Evolutionary conservation across 352 stramenopile species (phyloP).

Genomic region (Halophytophthora batemanensis): DNA sequence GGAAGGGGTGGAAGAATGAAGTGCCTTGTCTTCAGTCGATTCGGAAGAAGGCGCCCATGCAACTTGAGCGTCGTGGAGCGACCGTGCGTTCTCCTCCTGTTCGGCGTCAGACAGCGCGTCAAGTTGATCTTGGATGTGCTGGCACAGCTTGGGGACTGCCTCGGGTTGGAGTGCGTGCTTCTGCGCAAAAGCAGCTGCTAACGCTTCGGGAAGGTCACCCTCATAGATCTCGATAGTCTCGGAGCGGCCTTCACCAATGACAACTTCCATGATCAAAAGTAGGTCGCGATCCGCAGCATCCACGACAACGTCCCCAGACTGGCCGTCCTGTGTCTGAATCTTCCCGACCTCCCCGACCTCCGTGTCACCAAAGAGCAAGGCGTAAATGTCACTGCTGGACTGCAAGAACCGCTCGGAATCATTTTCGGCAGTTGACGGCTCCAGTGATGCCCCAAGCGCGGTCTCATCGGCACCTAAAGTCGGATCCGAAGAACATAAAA

Average conservation of each 20-base stretch:
- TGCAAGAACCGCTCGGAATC: constrained; percentile 1
- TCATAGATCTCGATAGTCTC: constrained; percentile 71
- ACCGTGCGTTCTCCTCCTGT: constrained; percentile 11
- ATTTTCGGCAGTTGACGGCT: constrained; percentile 3
- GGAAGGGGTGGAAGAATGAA: background rate
- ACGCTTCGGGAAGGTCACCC: constrained; percentile 37
- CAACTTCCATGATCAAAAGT: constrained; percentile 71
- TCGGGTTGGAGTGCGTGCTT: constrained; percentile 49
- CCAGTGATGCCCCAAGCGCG: constrained; percentile 8
- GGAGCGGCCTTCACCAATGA: constrained; percentile 63
- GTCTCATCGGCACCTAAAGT: constrained; percentile 1
- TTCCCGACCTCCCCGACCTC: background rate
- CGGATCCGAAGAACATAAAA: constrained; percentile 6
- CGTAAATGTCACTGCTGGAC: constrained; percentile 1
- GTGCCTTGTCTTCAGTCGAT: constrained; percentile 3
- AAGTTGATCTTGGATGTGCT: constrained; percentile 62
- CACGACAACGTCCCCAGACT: background rate
- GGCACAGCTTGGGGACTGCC: constrained; percentile 45
- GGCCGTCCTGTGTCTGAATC: background rate
- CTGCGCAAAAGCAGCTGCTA: constrained; percentile 49
- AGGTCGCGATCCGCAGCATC: constrained; percentile 30
- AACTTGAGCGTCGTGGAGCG: constrained; percentile 5
- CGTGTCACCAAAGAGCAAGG: background rate
- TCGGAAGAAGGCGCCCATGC: constrained; percentile 11
- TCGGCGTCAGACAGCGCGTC: constrained; percentile 30